Base-by-base conservation (phyloP, 257 asterid genomes). In the Solanum infundibuliforme region DNA sequence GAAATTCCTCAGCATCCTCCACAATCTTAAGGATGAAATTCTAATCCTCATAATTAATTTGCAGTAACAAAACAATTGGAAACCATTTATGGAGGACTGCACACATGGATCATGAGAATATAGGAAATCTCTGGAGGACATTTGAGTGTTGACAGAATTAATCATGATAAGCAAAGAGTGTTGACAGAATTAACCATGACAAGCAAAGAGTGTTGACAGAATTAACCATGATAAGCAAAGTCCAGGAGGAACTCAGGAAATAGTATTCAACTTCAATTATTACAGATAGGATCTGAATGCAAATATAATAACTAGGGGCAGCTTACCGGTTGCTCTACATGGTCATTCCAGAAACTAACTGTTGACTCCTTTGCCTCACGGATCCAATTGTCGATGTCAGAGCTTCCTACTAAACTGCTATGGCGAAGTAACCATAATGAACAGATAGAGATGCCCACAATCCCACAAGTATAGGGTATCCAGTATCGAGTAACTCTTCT, bases 341-440 rank as follows among this genome's bases (percentile, higher is more conserved):
- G 99, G 92, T 93, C 98, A 86, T 93, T 95, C 98, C 99, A 97
- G 91, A 97, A 97, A 94, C 90, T 91, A 87, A 74, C 12, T 23
- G 96, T 94, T 86, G 99, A 96, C 38, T 94, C 98, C 88, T 92
- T 97, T 48, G 96, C 99, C 93, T 96, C 99, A 68, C 86, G 90
- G 88, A 96, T 92, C 99, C 99, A 97, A 76, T 94, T 96, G 87
- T 95, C 99, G 88, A 97, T 93, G 92, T 97, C 99, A 88, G 99
- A 91, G 92, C 99, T 97, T 89, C 99, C 99, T 96, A 93, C 93
- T 87, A 96, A 92, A 91, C 90, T 94, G 91, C 99, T 97, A 88
- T 96, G 99, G 87, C 99, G 98, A 90, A 97, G 97, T 88, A 97
- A 93, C 99, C 99, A 97, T 68, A 96, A 16, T n/a, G 99, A 96